A percentile compares a stretch with the other conserved stretches of the same genome.
These are phyloP conservation scores for Helicocarpus griseus DNA, from an alignment of 2,329 filamentous ascomycete species.

Conservation along the genomic window DNA sequence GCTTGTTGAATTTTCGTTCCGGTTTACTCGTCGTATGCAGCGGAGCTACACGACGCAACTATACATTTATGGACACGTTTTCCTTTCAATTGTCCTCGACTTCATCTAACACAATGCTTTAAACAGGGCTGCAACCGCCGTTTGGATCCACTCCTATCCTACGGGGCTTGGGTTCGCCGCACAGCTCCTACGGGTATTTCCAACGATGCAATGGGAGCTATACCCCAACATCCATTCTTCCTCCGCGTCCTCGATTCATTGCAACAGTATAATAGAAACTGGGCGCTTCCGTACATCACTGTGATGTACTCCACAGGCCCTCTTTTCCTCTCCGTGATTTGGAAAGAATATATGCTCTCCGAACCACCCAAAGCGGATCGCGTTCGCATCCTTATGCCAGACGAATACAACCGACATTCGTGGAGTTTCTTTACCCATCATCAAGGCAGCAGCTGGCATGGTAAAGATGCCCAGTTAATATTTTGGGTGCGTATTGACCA, in stretches of 20 bases:
- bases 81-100: no score
- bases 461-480: conserved; percentile 52
- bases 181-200: conserved; percentile 69
- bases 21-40: no score
- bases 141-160: conserved; percentile 58
- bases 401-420: conserved; percentile 57
- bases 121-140: conserved; percentile 55
- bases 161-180: conserved; percentile 60
- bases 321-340: conserved; percentile 64
- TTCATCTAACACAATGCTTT: conserved; percentile 10
- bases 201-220: conserved; percentile 69
- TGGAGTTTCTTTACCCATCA: conserved; percentile 67
- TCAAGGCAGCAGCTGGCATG: conserved; percentile 56
- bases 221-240: conserved; percentile 67
- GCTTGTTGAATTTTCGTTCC: not conserved
- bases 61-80: no score
- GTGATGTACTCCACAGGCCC: conserved; percentile 74
- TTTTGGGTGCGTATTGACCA: conserved; percentile 45
- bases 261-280: conserved; percentile 58
- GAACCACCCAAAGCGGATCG: conserved; percentile 37
- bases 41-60: no score
- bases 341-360: conserved; percentile 59
- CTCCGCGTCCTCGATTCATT: conserved; percentile 57
- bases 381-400: conserved; percentile 58
- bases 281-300: conserved; percentile 62